These are phyloP conservation scores for Alternaria infectoria DNA, from an alignment of 2,329 filamentous ascomycete species.

Conservation along the genomic window DNA sequence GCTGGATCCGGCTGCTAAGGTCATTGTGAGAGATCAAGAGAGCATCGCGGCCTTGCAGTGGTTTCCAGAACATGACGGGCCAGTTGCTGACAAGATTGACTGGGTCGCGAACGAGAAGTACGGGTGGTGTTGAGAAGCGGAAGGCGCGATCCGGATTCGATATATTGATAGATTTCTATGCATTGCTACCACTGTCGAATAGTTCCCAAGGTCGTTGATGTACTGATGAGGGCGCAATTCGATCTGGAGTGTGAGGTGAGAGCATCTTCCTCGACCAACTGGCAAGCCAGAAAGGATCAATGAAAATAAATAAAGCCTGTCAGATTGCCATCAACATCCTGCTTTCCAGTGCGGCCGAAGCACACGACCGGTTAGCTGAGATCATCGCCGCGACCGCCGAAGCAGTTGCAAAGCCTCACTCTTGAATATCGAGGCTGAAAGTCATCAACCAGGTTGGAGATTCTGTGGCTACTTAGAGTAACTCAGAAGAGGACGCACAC, in stretches of 20 bases:
- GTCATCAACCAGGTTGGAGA: constrained; percentile 91
- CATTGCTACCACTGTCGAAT: neutral
- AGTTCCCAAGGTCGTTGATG: neutral
- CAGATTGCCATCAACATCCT: constrained; percentile 86
- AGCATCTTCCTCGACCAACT: constrained; percentile 43
- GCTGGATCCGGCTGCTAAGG: constrained; percentile 56
- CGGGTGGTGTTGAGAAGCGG: constrained; percentile 68
- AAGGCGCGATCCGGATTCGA: neutral
- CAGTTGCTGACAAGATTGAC: constrained; percentile 60
- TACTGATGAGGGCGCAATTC: neutral
- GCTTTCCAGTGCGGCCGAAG: constrained; percentile 78
- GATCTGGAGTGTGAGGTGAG: too few relatives aligned
- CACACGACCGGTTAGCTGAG: constrained; percentile 76
- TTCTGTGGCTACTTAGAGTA: constrained; percentile 91
- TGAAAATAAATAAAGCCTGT: constrained; percentile 64
- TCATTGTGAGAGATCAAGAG: constrained; percentile 66
- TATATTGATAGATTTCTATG: neutral
- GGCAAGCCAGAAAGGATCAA: constrained; percentile 41
- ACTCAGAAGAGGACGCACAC: constrained; percentile 91
- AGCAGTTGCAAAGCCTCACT: constrained; percentile 76
- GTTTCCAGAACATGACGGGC: constrained; percentile 59
- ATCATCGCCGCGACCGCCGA: constrained; percentile 95
- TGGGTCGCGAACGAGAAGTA: constrained; percentile 82
- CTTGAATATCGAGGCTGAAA: constrained; percentile 81
- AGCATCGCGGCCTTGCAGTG: constrained; percentile 76